Evolutionary conservation across 1,139 yeast genomes (phyloP).

Genomic region (Blastobotrys apis): DNA sequence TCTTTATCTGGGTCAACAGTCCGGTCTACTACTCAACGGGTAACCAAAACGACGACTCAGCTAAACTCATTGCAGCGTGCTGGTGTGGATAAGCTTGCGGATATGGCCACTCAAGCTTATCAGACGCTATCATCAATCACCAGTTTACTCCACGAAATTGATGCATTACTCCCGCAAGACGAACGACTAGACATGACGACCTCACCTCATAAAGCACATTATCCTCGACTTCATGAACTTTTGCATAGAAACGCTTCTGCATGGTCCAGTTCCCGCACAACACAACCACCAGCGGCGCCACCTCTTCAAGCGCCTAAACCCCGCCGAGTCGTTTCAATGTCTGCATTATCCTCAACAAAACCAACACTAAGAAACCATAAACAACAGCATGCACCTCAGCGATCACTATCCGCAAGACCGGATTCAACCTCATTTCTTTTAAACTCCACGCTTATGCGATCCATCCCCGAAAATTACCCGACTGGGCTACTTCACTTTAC

Average conservation of each 20-base stretch:
- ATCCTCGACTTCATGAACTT: constrained; percentile 29
- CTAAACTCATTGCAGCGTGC: constrained; percentile 13
- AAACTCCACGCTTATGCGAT: not conserved
- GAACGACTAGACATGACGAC: constrained; percentile 24
- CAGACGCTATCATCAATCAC: constrained; percentile 19
- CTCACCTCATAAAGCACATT: constrained; percentile 30
- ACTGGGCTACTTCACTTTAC: not conserved
- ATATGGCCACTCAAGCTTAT: constrained; percentile 20
- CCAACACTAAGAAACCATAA: no score
- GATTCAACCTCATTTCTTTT: not conserved
- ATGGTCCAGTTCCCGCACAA: not conserved
- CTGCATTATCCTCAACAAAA: constrained; percentile 13
- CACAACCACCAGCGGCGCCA: not conserved
- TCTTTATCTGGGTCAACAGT: constrained; percentile 20
- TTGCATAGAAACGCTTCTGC: constrained; percentile 14
- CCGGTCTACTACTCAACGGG: constrained; percentile 18
- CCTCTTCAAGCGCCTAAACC: constrained; percentile 9
- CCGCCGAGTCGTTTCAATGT: constrained; percentile 13
- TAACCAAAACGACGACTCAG: constrained; percentile 15
- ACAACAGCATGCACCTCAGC: not conserved
- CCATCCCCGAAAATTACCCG: constrained; percentile 6
- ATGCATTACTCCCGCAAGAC: constrained; percentile 25
- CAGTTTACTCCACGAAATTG: constrained; percentile 23
- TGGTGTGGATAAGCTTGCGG: constrained; percentile 17
- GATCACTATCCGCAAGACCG: not conserved